These are phyloP conservation scores for Parathielavia hyrcaniae DNA, from an alignment of 495 filamentous ascomycete genomes.

Conservation along the genomic window DNA sequence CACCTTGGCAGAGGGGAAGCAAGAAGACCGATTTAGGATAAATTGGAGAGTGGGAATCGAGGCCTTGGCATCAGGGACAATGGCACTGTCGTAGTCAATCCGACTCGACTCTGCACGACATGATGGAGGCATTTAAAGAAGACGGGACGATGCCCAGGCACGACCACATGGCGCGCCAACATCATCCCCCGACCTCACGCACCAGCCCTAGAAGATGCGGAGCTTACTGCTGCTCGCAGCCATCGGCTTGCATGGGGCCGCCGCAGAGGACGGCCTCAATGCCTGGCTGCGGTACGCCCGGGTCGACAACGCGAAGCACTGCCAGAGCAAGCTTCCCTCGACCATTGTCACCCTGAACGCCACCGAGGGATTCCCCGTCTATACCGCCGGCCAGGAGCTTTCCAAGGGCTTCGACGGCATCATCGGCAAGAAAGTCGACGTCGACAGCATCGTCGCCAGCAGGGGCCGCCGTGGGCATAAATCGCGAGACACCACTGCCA, in stretches of 20 bases:
- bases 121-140: constrained; percentile 3
- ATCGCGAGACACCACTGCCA: constrained; percentile 28
- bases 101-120: not conserved
- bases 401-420: constrained; percentile 51
- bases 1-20: constrained; percentile 6
- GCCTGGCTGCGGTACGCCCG: constrained; percentile 63
- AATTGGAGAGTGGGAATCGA: constrained; percentile 5
- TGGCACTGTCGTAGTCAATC: not conserved
- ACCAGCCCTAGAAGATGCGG: constrained; percentile 25
- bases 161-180: not conserved
- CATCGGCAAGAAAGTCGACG: constrained; percentile 40
- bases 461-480: constrained; percentile 25
- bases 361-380: constrained; percentile 49
- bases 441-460: constrained; percentile 20
- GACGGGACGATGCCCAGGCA: not conserved
- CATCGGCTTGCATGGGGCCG: constrained; percentile 34
- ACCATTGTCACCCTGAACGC: constrained; percentile 51
- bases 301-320: constrained; percentile 38
- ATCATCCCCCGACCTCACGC: not conserved
- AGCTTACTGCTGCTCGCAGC: constrained; percentile 29
- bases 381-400: constrained; percentile 54
- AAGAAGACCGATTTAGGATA: constrained; percentile 5
- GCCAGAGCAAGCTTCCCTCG: constrained; percentile 35
- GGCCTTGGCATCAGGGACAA: constrained; percentile 11
- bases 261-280: constrained; percentile 53